A percentile compares a stretch with the other conserved stretches of the same genome.
phyloP scores from a whole-genome alignment of 2,329 filamentous ascomycete species.

The Corniculantispora saksenae region DNA sequence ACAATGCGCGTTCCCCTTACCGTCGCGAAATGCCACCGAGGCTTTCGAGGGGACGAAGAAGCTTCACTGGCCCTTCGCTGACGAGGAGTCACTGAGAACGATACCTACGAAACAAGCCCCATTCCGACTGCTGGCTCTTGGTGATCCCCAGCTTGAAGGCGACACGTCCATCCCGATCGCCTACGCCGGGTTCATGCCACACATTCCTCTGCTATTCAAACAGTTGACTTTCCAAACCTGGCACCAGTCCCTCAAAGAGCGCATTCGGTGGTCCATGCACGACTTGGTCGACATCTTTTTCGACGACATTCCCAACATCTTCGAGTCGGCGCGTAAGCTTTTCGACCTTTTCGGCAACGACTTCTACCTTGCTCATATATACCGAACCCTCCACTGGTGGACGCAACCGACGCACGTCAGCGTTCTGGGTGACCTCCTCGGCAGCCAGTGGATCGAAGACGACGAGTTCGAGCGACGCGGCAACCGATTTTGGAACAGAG shows the following conservation, averaged over 20 bases:
- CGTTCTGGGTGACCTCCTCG: constrained; percentile 87
- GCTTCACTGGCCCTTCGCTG: constrained; percentile 43
- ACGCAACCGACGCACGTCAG: constrained; percentile 80
- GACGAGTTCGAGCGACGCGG: constrained; percentile 77
- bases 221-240: constrained; percentile 50
- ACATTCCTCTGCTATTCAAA: constrained; percentile 48
- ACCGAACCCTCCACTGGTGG: constrained; percentile 82
- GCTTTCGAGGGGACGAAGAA: constrained; percentile 40
- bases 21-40: constrained; percentile 36
- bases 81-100: constrained; percentile 25
- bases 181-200: constrained; percentile 54
- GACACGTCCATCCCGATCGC: constrained; percentile 76
- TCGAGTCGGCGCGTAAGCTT: constrained; percentile 72
- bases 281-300: constrained; percentile 62
- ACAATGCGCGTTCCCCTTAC: constrained; percentile 75
- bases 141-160: constrained; percentile 91
- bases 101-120: constrained; percentile 55
- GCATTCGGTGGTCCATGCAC: constrained; percentile 55
- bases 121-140: constrained; percentile 84
- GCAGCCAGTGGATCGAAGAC: constrained; percentile 92
- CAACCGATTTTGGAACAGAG: constrained; percentile 75
- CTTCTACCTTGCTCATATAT: constrained; percentile 91
- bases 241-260: constrained; percentile 50
- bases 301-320: constrained; percentile 67
- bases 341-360: constrained; percentile 93